phyloP scores from a whole-genome alignment of 495 filamentous ascomycete species.

The Cetradonia linearis region DNA sequence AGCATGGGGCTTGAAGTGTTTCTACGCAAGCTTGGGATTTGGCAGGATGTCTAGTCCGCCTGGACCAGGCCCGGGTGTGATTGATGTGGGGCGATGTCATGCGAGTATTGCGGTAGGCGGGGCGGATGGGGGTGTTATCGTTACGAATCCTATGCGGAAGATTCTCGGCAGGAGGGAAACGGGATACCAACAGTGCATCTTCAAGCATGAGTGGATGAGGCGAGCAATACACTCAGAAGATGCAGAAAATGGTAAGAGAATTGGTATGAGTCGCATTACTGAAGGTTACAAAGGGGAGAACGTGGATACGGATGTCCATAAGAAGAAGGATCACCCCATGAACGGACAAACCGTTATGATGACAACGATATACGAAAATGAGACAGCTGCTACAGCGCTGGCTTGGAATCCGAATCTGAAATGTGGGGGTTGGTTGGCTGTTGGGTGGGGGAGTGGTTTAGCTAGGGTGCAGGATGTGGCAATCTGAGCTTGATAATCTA shows the following conservation, averaged over 20 bases:
- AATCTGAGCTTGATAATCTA: constrained; percentile 1
- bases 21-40: constrained; percentile 34
- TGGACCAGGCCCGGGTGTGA: constrained; percentile 25
- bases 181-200: constrained; percentile 52
- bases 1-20: constrained; percentile 46
- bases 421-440: constrained; percentile 56
- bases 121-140: constrained; percentile 46
- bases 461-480: constrained; percentile 61
- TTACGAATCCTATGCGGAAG: constrained; percentile 47
- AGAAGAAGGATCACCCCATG: constrained; percentile 23
- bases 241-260: constrained; percentile 35
- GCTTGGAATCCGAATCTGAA: constrained; percentile 58
- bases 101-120: constrained; percentile 44
- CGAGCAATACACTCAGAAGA: constrained; percentile 22
- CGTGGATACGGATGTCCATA: constrained; percentile 24
- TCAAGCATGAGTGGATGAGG: constrained; percentile 48
- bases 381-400: constrained; percentile 43
- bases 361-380: constrained; percentile 49
- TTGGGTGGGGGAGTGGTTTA: constrained; percentile 51
- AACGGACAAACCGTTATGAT: constrained; percentile 32
- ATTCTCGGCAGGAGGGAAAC: constrained; percentile 43
- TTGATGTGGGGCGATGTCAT: constrained; percentile 41
- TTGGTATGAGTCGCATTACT: constrained; percentile 44
- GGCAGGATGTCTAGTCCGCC: constrained; percentile 25
- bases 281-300: constrained; percentile 49